Base-by-base conservation (phyloP, 2,329 filamentous ascomycete species). In the Parasarocladium wereldwijsianum region DNA sequence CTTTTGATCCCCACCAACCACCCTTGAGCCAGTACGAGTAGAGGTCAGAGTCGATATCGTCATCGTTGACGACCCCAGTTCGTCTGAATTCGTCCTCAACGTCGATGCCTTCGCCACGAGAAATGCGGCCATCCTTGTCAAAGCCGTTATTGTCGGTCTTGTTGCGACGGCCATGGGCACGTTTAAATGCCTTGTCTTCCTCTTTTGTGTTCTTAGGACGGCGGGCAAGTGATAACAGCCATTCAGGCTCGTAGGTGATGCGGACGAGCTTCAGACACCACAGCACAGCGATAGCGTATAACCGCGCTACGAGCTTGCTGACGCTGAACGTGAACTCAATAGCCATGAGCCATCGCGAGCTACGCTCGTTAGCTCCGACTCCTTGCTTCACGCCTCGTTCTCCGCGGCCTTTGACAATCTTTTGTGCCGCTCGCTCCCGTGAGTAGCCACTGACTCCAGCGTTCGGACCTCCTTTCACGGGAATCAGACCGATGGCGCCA, bases 11-110 rank as follows among this genome's bases (percentile, higher is more conserved):
- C 75, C 84, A 94, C 58, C 81, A 81, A 6, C 82, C 84, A 13
- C 83, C 84, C 32, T 65, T 62, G 31, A 79, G 73, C 80, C 84
- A 96, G 70, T 86, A 90, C 17, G 63, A 62, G 49, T 94, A 96
- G 2, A 94, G 57, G 34, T 73, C 76, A 3, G 66, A 64, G 38
- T 87, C 78, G 3, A 94, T 59, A 17, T 68, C 66, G 41, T 90
- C 80, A 23, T 73, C 44, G 45, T 54, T 47, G 32, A 47, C 44
- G 9, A 40, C 40, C 6, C 49, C 32, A 28, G 72, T 63, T 32
- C 69, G 69, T 40, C 82, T 70, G 40, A 86, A 74, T 47, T 90
- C 82, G 2, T 60, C 63, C 51, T 94, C 87, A 2, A 94, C 74
- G 43, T 96, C 86, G 17, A 84, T 70, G 20, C 74, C 62, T 19